Evolutionary conservation across 306 rosid species (phyloP).

Genomic region (Arachis stenosperma): DNA sequence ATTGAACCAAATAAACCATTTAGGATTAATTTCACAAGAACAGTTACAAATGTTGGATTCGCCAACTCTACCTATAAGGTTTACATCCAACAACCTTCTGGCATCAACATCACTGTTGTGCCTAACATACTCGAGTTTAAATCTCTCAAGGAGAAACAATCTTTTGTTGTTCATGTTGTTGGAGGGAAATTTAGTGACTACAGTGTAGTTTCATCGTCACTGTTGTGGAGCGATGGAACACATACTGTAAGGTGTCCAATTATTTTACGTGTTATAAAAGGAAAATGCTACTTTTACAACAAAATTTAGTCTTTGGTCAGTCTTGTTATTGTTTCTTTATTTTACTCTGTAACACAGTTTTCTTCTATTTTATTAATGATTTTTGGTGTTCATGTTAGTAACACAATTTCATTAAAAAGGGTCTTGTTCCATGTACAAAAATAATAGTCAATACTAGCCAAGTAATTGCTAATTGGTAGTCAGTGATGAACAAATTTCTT

Average conservation of each 20-base stretch:
- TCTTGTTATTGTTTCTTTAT: too few species aligned
- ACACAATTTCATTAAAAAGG: too few species aligned
- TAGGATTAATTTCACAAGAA: not conserved
- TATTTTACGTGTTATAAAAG: not conserved
- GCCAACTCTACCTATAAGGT: not conserved
- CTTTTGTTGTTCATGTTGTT: not conserved
- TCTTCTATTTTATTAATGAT: too few species aligned
- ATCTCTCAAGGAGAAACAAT: not conserved
- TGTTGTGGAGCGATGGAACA: not conserved
- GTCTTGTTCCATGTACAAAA: too few species aligned
- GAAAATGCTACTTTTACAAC: too few species aligned
- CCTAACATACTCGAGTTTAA: not conserved
- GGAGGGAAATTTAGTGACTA: not conserved
- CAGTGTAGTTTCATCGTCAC: not conserved
- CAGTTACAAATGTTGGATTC: not conserved
- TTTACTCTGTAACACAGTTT: too few species aligned
- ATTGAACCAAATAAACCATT: conserved; percentile 15
- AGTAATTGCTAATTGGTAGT: too few species aligned
- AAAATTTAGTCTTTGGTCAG: too few species aligned
- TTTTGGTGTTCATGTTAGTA: too few species aligned
- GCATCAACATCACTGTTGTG: not conserved
- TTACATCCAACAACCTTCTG: not conserved
- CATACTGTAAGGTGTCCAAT: not conserved
- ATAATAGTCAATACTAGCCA: too few species aligned
- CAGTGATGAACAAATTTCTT: too few species aligned